Evolutionary conservation across 495 filamentous ascomycete genomes (phyloP), one percentile per base, ranked within the genome.

Genomic region (Trichocladium uniseriatum): DNA sequence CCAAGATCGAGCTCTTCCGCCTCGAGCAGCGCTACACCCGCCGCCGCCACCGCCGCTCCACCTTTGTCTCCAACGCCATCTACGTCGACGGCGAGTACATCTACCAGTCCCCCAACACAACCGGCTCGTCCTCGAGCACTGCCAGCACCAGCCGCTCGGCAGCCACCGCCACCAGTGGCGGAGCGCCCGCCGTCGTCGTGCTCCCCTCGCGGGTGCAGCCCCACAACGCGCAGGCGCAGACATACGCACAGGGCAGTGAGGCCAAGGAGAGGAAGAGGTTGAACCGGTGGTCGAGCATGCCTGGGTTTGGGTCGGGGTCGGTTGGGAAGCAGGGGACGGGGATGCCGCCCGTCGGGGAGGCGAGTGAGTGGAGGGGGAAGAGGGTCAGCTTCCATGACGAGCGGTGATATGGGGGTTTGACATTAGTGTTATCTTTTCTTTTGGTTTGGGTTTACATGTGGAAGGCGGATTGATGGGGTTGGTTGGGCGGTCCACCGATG

Each of bases 81-180:
- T 96, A 96, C 64, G 83, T 95, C 56, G 85, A 94, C 64, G 88
- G 88, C 64, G 90, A 96, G 69, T 96, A 92, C 70, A 76, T 94
- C 60, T 89, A 84, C 71, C 66, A 71, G 45, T 71, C 68, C 0
- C 72, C 69, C 51, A 73, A 64, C 54, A 62, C 63, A n/a, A 76
- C 73, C 7, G 73, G 73, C 45, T 74, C 71, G 10, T 71, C 68
- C 5, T 59, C 61, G 40, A 61, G 62, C 32, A 62, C 65, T 21
- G 38, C 58, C 44, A 58, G 56, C 37, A 38, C 45, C 22, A 13
- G 37, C 24, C 24, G 14, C 43, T 54, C 62, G 24, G 24, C 24
- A 34, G 38, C 50, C 16, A 16, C 41, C 18, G 34, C 14, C 43
- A 54, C 62, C 27, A 49, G 51, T 47, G 35, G 6, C 28, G n/a